Conservation (phyloP, 768 basidiomycete species). For the Galerina marginata region DNA sequence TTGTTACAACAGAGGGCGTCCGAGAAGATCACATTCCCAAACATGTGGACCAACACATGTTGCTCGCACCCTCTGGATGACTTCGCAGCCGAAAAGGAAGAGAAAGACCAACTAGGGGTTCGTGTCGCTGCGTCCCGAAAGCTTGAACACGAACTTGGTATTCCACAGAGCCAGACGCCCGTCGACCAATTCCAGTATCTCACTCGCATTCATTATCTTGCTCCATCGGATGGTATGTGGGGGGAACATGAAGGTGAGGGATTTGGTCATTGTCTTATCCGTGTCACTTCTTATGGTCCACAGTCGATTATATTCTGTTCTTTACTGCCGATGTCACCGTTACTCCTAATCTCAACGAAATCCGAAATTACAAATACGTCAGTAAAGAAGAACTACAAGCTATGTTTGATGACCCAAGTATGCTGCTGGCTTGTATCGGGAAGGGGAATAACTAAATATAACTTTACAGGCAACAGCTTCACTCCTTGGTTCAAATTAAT, state of each 20-base stretch:
- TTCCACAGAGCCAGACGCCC: conserved; percentile 77
- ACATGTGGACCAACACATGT: conserved; percentile 99
- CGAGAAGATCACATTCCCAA: conserved; percentile 99
- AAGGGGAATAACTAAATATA: not conserved
- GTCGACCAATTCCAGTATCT: conserved; percentile 91
- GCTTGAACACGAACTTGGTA: conserved; percentile 95
- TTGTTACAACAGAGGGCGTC: conserved; percentile 93
- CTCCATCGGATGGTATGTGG: conserved; percentile 91
- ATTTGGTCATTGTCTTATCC: not conserved
- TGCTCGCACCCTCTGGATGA: conserved; percentile 97
- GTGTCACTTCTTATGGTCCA: not conserved
- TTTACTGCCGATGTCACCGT: conserved; percentile 87
- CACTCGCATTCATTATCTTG: conserved; percentile 96
- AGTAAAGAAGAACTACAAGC: conserved; percentile 85
- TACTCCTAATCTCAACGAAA: conserved; percentile 86
- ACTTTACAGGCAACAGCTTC: conserved; percentile 74
- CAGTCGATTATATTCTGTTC: conserved; percentile 99
- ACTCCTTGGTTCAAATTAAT: conserved; percentile 99
- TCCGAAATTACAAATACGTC: conserved; percentile 90
- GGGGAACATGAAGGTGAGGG: conserved; percentile 94
- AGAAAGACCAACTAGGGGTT: conserved; percentile 81
- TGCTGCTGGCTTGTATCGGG: conserved; percentile 22
- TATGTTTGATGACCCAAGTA: conserved; percentile 88
- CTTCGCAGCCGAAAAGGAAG: conserved; percentile 82
- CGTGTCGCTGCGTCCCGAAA: conserved; percentile 92